Conservation (phyloP, 1,284 basidiomycete species). For the Vanrija pseudolonga region DNA sequence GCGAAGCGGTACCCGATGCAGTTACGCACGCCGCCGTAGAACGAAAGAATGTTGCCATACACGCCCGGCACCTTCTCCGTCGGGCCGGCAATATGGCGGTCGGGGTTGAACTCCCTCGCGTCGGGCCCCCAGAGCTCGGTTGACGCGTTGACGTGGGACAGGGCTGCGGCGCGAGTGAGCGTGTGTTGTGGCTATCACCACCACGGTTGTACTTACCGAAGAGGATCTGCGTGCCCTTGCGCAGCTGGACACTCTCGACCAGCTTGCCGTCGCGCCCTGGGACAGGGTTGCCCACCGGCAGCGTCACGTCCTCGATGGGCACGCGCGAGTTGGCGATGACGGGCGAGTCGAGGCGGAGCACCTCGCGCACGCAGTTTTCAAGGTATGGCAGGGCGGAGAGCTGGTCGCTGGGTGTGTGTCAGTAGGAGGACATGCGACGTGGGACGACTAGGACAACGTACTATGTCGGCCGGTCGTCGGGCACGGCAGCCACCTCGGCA, state of each 20-base stretch:
- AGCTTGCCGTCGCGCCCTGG: conserved; percentile 44
- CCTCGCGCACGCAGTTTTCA: conserved; percentile 65
- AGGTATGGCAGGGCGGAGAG: conserved; percentile 56
- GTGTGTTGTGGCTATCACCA: neutral
- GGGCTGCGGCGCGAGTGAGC: neutral
- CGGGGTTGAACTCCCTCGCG: conserved; percentile 59
- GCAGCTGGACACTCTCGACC: conserved; percentile 37
- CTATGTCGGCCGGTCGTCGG: conserved; percentile 34
- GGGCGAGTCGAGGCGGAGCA: conserved; percentile 63
- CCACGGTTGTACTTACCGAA: conserved; percentile 20
- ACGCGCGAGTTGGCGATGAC: conserved; percentile 64
- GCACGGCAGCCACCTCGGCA: conserved; percentile 52
- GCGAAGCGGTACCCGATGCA: conserved; percentile 67
- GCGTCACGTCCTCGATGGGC: conserved; percentile 55
- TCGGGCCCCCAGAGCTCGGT: conserved; percentile 65
- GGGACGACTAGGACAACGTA: neutral
- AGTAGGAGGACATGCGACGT: too few species aligned
- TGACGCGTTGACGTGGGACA: conserved; percentile 56
- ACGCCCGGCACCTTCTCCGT: conserved; percentile 58
- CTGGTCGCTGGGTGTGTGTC: conserved; percentile 41
- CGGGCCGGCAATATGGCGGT: conserved; percentile 28
- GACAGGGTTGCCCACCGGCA: conserved; percentile 57
- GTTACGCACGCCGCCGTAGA: conserved; percentile 62
- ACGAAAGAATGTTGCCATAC: conserved; percentile 63
- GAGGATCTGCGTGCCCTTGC: conserved; percentile 43